Percentiles rank a stretch among this genome's conserved stretches.
phyloP scores from a whole-genome alignment of 1,139 yeast species.

The Yamadazyma dendronema region DNA sequence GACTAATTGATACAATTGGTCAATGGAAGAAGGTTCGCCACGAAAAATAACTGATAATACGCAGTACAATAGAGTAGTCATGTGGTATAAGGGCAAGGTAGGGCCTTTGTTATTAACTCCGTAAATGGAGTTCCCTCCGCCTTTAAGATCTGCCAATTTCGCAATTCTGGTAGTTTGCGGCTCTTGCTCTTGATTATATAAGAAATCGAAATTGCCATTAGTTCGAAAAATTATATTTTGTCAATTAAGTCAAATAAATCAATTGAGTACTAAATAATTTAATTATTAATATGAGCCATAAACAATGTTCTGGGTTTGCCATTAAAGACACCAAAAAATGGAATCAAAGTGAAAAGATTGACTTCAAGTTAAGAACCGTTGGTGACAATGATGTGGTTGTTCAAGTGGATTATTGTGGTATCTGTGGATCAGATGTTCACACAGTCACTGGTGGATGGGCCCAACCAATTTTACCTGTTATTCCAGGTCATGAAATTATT shows the following conservation, averaged over 20 bases:
- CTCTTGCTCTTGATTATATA: too few species aligned
- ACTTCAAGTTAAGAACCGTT: constrained; percentile 40
- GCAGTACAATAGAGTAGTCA: too few species aligned
- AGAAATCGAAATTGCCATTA: neutral
- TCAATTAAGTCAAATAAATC: neutral
- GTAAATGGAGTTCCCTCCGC: too few species aligned
- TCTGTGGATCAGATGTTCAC: constrained; percentile 60
- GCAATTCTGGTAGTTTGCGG: too few species aligned
- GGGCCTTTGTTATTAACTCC: too few species aligned
- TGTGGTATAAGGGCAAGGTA: too few species aligned
- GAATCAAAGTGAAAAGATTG: constrained; percentile 41
- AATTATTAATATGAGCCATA: too few species aligned
- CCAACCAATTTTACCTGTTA: constrained; percentile 20
- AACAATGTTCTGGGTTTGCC: constrained; percentile 15
- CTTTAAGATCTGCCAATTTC: too few species aligned
- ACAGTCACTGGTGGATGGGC: constrained; percentile 45
- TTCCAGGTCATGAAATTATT: constrained; percentile 47
- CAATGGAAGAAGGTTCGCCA: too few species aligned
- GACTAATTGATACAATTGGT: too few species aligned
- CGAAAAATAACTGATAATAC: too few species aligned
- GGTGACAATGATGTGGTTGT: constrained; percentile 45
- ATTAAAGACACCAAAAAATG: constrained; percentile 28
- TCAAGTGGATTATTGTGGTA: constrained; percentile 51
- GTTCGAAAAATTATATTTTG: neutral
- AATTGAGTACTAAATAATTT: too few species aligned